Evolutionary conservation across 768 basidiomycete species (phyloP), one percentile per base, ranked within the genome.

Genomic region (Macrolepiota albuminosa): DNA sequence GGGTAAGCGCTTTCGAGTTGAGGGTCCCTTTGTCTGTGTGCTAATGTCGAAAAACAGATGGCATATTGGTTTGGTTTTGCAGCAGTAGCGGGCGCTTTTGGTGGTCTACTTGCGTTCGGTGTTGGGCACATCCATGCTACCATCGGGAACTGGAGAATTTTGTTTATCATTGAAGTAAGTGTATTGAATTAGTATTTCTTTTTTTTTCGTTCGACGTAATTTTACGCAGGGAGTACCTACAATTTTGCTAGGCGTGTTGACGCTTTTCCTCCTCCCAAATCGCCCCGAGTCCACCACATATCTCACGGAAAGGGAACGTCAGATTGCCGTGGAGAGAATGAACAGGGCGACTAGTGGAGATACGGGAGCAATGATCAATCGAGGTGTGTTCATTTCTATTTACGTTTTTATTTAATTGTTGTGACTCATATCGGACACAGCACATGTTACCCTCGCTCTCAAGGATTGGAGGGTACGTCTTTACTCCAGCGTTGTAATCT

Each of bases 61-160:
- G 89, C 88, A 1, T 84, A 89, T 65, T 91, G 89, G 87, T 93
- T 91, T 61, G 88, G 87, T 9, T 93, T 91, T 67, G 89, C 91
- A 5, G 89, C 91, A 3, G 83, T 91, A 4, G 88, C 91, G 4
- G 91, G 91, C 26, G 91, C 91, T 6, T 93, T 93, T 61, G 89
- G 90, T 14, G 91, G 91, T n/a, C 73, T 92, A 48, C 82, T 93
- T 45, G 90, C 91, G 3, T 93, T 88, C 62, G 91, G 89, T 1
- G 76, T 93, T 10, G 87, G 90, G 63, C 81, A 90, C 67, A 77
- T 76, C 1, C 71, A 84, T 57, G 62, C 77, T 0, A 64, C 78
- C 5, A 70, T 87, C 34, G 68, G 75, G 10, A 76, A 83, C 59
- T 86, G 84, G 88, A 78, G 81, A 57, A 74, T 88, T 24, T 71